Evolutionary conservation across 2,329 filamentous ascomycete species (phyloP), one percentile per base, ranked within the genome.

Genomic region (Phyllosticta citriasiana): DNA sequence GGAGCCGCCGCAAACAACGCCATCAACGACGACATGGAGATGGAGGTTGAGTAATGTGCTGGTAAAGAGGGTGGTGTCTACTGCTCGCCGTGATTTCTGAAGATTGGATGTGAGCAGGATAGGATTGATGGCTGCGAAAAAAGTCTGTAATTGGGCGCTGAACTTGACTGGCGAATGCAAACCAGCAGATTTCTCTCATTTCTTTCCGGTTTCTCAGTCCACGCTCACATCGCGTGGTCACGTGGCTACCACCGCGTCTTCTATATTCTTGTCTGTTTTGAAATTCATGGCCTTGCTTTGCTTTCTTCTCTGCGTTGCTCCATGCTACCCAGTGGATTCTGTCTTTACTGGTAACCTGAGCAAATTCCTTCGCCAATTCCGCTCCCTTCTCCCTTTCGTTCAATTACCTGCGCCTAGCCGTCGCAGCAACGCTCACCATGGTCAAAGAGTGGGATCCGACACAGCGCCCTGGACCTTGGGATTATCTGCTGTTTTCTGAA

Each of bases 11-110:
- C 57, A 5, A 26, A 56, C 25, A 5, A 52, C 27, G 35, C 27
- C 33, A 52, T 51, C n/a, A 40, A 53, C n/a, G 57, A 62, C 25
- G 61, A 62, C 40, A 62, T 62, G 8, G 61, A 62, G 35, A 62
- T 62, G 61, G 40, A 22, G 24, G 60, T 62, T 26, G 61, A 62
- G 57, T 62, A 26, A 57, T 6, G 19, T 7, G 7, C 19, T 9
- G 10, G 5, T 24, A 24, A 35, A 56, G 52, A 40, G n/a, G 12
- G 30, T 14, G 14, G 14, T n/a, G 40, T 47, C 16, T 40, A 12
- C 16, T n/a, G 16, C 40, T n/a, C 5, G 27, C 27, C 6, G 27
- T 30, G 6, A 4, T 8, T 2, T 30, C 16, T 4, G 40, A n/a
- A 47, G 40, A 16, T 2, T 47, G 16, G 33, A 40, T 12, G 14